phyloP scores from a whole-genome alignment of 202 grass and related monocot species.

The Bolboschoenoplectus hybrid region DNA sequence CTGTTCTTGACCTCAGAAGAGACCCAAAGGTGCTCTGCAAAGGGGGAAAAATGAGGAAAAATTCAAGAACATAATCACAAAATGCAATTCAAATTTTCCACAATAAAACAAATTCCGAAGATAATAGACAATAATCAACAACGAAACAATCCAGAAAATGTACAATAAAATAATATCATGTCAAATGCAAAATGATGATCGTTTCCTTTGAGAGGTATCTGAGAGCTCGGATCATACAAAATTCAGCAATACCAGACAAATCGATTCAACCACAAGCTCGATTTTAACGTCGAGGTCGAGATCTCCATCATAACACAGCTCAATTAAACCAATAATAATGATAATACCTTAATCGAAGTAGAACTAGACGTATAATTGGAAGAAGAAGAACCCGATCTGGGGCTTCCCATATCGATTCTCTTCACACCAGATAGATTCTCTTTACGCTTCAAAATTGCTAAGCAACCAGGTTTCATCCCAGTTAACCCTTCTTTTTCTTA shows the following conservation, averaged over 20 bases:
- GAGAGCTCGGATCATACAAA: slow-evolving; percentile 31
- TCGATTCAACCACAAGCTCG: not conserved
- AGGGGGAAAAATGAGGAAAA: slow-evolving; percentile 3
- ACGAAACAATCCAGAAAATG: slow-evolving; percentile 16
- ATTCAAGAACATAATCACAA: slow-evolving; percentile 10
- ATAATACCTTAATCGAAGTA: slow-evolving; percentile 41
- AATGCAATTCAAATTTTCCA: slow-evolving; percentile 21
- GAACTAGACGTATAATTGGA: slow-evolving; percentile 34
- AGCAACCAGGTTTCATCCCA: slow-evolving; percentile 41
- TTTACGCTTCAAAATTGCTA: slow-evolving; percentile 27
- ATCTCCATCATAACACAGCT: slow-evolving; percentile 25
- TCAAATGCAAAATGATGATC: slow-evolving; percentile 25
- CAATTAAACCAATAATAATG: slow-evolving; percentile 10
- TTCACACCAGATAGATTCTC: slow-evolving; percentile 34
- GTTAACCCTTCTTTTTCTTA: not conserved
- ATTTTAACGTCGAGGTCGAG: slow-evolving; percentile 20
- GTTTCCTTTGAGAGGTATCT: not conserved
- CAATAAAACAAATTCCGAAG: not conserved
- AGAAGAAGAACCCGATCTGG: slow-evolving; percentile 40
- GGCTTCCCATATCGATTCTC: slow-evolving; percentile 41
- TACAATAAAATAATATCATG: slow-evolving; percentile 16
- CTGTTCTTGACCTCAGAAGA: slow-evolving; percentile 56
- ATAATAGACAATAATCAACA: not conserved
- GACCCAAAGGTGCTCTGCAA: slow-evolving; percentile 42
- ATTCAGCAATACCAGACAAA: slow-evolving; percentile 30